Conservation (phyloP, 2,329 filamentous ascomycete species). For the Stagonosporopsis cucurbitacearum region DNA sequence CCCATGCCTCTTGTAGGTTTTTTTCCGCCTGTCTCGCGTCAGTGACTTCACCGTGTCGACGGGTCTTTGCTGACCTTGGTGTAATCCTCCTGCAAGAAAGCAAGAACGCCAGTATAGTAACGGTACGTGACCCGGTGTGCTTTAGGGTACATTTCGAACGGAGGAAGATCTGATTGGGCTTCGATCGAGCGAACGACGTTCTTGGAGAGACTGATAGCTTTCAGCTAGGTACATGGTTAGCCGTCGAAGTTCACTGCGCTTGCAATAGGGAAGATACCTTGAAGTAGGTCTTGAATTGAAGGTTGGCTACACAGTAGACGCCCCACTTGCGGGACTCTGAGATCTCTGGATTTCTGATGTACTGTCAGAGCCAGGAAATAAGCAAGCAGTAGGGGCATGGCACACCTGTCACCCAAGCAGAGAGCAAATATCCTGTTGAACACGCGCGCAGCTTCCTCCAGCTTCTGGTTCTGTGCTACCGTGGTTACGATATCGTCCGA, state of each 20-base stretch:
- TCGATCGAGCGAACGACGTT: conserved; percentile 86
- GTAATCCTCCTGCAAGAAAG: conserved; percentile 95
- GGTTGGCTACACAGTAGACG: conserved; percentile 91
- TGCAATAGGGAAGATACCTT: conserved; percentile 57
- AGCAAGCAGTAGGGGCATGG: conserved; percentile 23
- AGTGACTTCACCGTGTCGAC: conserved; percentile 9
- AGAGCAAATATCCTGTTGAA: conserved; percentile 92
- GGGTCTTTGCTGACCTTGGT: conserved; percentile 63
- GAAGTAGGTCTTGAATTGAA: conserved; percentile 98
- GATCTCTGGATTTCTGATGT: conserved; percentile 75
- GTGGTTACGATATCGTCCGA: conserved; percentile 79
- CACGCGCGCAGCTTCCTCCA: conserved; percentile 88
- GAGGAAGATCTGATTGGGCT: conserved; percentile 80
- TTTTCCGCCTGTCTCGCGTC: conserved; percentile 38
- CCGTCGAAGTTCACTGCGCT: background rate
- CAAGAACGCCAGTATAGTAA: conserved; percentile 93
- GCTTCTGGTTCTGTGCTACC: conserved; percentile 74
- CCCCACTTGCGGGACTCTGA: conserved; percentile 96
- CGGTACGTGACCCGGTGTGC: conserved; percentile 94
- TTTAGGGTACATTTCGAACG: conserved; percentile 79
- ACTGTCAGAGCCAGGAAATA: conserved; percentile 27
- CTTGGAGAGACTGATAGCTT: conserved; percentile 85
- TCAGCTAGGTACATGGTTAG: conserved; percentile 60
- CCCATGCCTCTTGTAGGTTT: conserved; percentile 78
- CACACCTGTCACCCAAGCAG: conserved; percentile 84